Conservation (phyloP, 1,284 basidiomycete genomes). For the Ganoderma leucocontextum region DNA sequence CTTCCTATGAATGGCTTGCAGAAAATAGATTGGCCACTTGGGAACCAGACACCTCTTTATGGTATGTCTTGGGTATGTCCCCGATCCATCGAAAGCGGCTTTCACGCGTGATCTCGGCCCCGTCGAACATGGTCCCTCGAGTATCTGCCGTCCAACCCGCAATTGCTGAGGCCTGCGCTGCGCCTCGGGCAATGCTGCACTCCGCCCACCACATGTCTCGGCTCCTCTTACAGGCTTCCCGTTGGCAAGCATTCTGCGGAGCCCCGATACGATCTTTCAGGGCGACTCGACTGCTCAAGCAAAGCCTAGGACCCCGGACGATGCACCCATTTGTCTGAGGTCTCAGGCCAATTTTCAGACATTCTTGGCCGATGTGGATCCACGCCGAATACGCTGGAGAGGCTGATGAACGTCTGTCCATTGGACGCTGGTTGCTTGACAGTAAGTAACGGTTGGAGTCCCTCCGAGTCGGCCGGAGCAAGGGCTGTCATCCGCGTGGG, state of each 20-base stretch:
- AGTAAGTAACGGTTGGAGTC: not conserved
- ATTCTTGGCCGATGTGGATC: not conserved
- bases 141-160: constrained; percentile 20
- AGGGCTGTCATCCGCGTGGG: not conserved
- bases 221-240: constrained; percentile 14
- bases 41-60: constrained; percentile 29
- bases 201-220: constrained; percentile 22
- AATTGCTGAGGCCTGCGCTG: constrained; percentile 12
- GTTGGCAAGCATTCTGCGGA: constrained; percentile 11
- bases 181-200: constrained; percentile 6
- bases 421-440: not conserved
- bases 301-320: not conserved
- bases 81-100: constrained; percentile 17
- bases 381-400: not conserved
- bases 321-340: not conserved
- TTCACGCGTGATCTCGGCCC: constrained; percentile 13
- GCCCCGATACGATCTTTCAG: constrained; percentile 28
- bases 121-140: constrained; percentile 19
- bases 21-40: constrained; percentile 29
- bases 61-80: constrained; percentile 25
- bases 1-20: constrained; percentile 4
- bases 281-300: constrained; percentile 15
- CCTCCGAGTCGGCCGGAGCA: not conserved
- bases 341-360: not conserved
- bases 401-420: too few species aligned